Conservation (phyloP, 257 asterid genomes). For the Nicotiana noctiflora region DNA sequence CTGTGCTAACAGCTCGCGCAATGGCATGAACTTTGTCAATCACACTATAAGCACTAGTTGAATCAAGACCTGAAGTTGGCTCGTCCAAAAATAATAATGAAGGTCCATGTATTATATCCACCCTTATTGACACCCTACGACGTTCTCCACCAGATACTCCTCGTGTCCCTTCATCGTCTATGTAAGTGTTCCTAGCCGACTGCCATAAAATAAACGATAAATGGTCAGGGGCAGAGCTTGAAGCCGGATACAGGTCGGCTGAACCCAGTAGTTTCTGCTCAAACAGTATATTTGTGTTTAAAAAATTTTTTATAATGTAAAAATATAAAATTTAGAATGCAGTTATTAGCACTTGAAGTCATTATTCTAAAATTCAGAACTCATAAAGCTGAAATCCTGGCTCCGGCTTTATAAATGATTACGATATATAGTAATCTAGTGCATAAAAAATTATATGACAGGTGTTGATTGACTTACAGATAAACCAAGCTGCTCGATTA, state of each 20-base stretch:
- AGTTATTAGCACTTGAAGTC: too few relatives aligned
- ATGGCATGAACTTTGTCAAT: conserved; percentile 69
- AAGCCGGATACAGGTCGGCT: too few relatives aligned
- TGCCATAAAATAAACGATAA: conserved; percentile 8
- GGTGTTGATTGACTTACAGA: conserved; percentile 22
- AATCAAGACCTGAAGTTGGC: conserved; percentile 80
- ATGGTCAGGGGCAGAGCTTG: too few relatives aligned
- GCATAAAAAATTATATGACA: too few relatives aligned
- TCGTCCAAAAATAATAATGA: conserved; percentile 67
- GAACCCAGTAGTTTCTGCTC: too few relatives aligned
- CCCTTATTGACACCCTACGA: conserved; percentile 72
- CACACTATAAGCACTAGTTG: conserved; percentile 73
- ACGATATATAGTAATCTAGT: too few relatives aligned
- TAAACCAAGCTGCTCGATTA: conserved; percentile 75
- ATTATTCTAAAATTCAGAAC: too few relatives aligned
- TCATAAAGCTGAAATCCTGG: too few relatives aligned
- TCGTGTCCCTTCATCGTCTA: conserved; percentile 75
- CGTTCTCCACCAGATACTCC: conserved; percentile 94
- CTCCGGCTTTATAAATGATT: too few relatives aligned
- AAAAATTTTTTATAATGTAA: too few relatives aligned
- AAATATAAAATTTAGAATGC: too few relatives aligned
- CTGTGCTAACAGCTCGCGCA: conserved; percentile 65
- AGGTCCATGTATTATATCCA: conserved; percentile 76
- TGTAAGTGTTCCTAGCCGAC: conserved; percentile 66
- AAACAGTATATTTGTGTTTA: too few relatives aligned